Conservation (phyloP, 2,329 filamentous ascomycete genomes). For the Curvularia hawaiiensis region DNA sequence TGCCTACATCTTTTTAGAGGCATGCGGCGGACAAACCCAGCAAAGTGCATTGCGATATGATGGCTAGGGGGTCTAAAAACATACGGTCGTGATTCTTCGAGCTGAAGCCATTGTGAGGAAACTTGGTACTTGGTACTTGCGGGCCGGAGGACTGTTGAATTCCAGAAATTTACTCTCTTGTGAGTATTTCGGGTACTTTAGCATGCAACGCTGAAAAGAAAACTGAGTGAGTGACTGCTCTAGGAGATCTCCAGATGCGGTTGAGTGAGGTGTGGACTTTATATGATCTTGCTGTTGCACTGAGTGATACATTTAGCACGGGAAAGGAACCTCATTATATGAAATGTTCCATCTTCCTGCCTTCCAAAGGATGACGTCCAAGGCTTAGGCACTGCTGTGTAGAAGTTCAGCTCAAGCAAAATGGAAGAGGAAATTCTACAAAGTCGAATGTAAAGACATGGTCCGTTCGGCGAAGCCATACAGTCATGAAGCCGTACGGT, state of each 20-base stretch:
- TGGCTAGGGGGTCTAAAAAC: not conserved
- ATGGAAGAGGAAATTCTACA: not conserved
- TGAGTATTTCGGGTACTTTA: slow-evolving; percentile 11
- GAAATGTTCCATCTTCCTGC: not conserved
- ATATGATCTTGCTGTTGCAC: slow-evolving; percentile 14
- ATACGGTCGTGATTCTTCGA: slow-evolving; percentile 35
- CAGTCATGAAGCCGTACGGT: slow-evolving; percentile 14
- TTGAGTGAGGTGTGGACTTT: slow-evolving; percentile 28
- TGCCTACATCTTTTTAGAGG: slow-evolving; percentile 38
- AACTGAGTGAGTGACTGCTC: not conserved
- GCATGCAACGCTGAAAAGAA: not conserved
- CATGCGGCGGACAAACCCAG: no score
- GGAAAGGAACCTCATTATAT: slow-evolving; percentile 24
- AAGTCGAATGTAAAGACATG: not conserved
- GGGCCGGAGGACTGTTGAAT: slow-evolving; percentile 35
- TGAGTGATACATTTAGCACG: slow-evolving; percentile 14
- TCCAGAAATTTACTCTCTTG: slow-evolving; percentile 24
- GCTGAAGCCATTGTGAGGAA: slow-evolving; percentile 34
- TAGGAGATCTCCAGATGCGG: slow-evolving; percentile 9
- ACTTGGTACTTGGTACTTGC: slow-evolving; percentile 28
- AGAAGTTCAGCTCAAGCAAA: not conserved
- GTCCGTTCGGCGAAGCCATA: slow-evolving; percentile 19
- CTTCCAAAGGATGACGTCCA: not conserved
- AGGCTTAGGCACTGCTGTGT: not conserved
- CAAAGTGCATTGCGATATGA: not conserved